phyloP scores from a whole-genome alignment of 306 rosid genomes.

The Malus sieversii region DNA sequence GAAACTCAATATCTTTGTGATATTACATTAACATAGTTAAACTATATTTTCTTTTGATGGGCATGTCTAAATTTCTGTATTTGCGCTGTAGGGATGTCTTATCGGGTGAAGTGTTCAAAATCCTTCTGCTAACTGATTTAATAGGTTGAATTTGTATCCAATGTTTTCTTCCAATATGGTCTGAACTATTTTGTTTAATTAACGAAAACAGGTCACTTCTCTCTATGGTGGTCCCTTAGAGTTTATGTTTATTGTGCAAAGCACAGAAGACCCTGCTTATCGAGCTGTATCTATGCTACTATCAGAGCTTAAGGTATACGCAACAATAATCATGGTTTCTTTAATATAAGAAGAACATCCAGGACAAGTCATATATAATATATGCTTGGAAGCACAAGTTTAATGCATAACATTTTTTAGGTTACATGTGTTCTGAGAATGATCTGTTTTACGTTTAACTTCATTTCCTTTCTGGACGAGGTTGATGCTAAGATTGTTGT shows the following conservation, averaged over 20 bases:
- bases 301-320: slow-evolving; percentile 62
- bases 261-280: slow-evolving; percentile 12
- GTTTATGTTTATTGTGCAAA: no score
- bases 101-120: background rate
- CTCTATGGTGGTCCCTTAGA: slow-evolving; percentile 24
- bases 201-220: slow-evolving; percentile 60
- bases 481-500: slow-evolving; percentile 49
- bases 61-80: background rate
- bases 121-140: slow-evolving; percentile 7
- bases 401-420: no score
- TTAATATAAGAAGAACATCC: background rate
- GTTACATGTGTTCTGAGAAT: background rate
- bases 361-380: background rate
- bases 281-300: slow-evolving; percentile 42
- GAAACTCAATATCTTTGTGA: background rate
- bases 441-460: background rate
- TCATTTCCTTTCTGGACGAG: slow-evolving; percentile 38
- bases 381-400: background rate
- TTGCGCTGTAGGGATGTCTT: slow-evolving; percentile 55
- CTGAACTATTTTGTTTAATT: slow-evolving; percentile 9
- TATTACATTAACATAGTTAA: background rate
- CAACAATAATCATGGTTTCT: background rate
- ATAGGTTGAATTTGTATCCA: background rate
- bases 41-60: background rate
- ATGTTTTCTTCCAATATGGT: background rate